Evolutionary conservation across 2,329 filamentous ascomycete species (phyloP).

Genomic region (Corniculantispora saksenae): DNA sequence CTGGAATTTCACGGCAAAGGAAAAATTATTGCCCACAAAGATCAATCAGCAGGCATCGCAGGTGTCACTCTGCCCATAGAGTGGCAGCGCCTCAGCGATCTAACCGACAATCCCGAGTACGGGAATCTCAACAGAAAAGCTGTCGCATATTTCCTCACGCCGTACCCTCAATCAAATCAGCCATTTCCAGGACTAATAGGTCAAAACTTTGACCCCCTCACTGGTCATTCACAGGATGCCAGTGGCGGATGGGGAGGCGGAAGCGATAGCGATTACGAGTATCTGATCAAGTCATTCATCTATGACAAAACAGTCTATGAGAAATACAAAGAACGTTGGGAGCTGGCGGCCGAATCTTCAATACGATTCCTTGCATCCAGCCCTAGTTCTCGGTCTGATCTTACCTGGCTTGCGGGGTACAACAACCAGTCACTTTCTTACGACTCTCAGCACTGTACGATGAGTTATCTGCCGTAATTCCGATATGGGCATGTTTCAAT

Average conservation of each 20-base stretch:
- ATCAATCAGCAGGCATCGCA: slow-evolving; percentile 28
- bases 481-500: not conserved
- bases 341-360: slow-evolving; percentile 68
- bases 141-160: slow-evolving; percentile 67
- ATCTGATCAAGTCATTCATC: slow-evolving; percentile 82
- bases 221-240: slow-evolving; percentile 65
- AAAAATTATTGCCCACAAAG: slow-evolving; percentile 4
- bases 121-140: slow-evolving; percentile 63
- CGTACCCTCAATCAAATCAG: slow-evolving; percentile 58
- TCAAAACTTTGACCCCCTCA: slow-evolving; percentile 60
- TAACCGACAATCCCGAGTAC: slow-evolving; percentile 67
- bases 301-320: slow-evolving; percentile 67
- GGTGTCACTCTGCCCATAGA: slow-evolving; percentile 75
- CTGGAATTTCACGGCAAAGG: slow-evolving; percentile 36
- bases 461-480: too few relatives aligned
- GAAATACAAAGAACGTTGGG: slow-evolving; percentile 69
- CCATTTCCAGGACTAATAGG: slow-evolving; percentile 76
- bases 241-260: slow-evolving; percentile 73
- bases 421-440: slow-evolving; percentile 43
- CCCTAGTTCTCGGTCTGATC: slow-evolving; percentile 62
- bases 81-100: slow-evolving; percentile 75
- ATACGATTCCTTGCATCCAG: slow-evolving; percentile 69
- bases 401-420: slow-evolving; percentile 68
- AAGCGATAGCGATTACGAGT: slow-evolving; percentile 79
- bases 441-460: slow-evolving; percentile 47